phyloP scores from a whole-genome alignment of 2,329 filamentous ascomycete species.

The Grosmannia huntii region DNA sequence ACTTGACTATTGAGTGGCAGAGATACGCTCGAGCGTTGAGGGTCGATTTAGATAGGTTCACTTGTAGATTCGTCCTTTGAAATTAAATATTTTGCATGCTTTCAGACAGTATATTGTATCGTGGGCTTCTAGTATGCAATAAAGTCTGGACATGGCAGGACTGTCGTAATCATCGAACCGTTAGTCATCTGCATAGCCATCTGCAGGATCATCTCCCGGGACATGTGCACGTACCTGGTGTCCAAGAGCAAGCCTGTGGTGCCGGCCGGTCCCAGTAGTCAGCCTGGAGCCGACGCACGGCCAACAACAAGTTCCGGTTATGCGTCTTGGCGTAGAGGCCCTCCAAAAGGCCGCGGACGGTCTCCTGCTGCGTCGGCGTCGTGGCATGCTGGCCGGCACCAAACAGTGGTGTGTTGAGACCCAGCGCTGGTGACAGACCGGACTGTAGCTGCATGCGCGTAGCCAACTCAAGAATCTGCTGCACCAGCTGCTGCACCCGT shows the following conservation, averaged over 20 bases:
- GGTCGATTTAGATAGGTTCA: background rate
- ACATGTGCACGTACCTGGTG: no score
- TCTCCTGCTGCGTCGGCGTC: background rate
- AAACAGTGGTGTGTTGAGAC: slow-evolving; percentile 1
- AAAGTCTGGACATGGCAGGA: background rate
- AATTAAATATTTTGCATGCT: no score
- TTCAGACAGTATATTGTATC: no score
- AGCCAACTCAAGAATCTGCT: background rate
- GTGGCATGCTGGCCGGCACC: background rate
- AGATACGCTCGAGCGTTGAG: background rate
- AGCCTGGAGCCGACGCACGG: background rate
- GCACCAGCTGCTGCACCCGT: background rate
- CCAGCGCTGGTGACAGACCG: slow-evolving; percentile 1
- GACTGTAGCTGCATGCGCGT: background rate
- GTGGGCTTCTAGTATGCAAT: background rate
- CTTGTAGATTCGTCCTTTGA: no score
- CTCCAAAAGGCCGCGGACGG: background rate
- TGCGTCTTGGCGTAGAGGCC: background rate
- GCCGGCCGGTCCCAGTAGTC: background rate
- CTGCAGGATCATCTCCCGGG: no score
- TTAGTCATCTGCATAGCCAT: no score
- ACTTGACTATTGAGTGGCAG: background rate
- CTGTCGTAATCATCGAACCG: no score
- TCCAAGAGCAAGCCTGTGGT: background rate
- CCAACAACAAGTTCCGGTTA: background rate